These are phyloP conservation scores for Ophiostoma himal-ulmi DNA, from an alignment of 2,329 filamentous ascomycete species.

Conservation along the genomic window DNA sequence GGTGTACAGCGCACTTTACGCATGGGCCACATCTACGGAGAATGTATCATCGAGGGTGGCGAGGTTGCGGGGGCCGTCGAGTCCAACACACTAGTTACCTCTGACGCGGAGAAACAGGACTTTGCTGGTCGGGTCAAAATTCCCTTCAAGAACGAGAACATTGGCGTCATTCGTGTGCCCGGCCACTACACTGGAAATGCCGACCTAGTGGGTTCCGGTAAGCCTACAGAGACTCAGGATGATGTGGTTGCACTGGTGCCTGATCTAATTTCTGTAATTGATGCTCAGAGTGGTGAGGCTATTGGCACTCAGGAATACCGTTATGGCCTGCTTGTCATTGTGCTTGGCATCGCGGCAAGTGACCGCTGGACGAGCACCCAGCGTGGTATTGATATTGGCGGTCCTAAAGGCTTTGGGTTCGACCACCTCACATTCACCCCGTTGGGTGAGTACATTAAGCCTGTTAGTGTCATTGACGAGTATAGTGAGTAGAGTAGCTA, in stretches of 20 bases:
- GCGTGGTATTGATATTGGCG: slow-evolving; percentile 46
- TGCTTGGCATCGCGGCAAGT: slow-evolving; percentile 43
- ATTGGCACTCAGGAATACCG: slow-evolving; percentile 53
- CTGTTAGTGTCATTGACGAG: neutral
- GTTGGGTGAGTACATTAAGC: neutral
- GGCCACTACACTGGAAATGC: neutral
- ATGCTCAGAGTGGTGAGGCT: slow-evolving; percentile 45
- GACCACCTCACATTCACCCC: neutral
- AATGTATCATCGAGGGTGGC: slow-evolving; percentile 49
- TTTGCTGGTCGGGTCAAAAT: neutral
- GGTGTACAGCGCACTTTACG: slow-evolving; percentile 51
- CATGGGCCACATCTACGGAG: slow-evolving; percentile 55
- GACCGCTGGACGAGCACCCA: slow-evolving; percentile 42
- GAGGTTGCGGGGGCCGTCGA: slow-evolving; percentile 32
- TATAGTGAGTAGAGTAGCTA: neutral
- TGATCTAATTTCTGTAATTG: neutral
- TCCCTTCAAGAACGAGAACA: slow-evolving; percentile 4
- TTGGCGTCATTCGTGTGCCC: neutral
- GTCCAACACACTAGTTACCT: neutral
- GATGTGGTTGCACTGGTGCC: neutral
- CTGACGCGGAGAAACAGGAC: neutral
- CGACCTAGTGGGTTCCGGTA: neutral
- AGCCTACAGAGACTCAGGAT: neutral
- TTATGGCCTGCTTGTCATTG: slow-evolving; percentile 47
- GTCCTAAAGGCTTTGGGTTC: slow-evolving; percentile 40